Evolutionary conservation across 306 rosid genomes (phyloP).

Genomic region (Inga leiocalycina): DNA sequence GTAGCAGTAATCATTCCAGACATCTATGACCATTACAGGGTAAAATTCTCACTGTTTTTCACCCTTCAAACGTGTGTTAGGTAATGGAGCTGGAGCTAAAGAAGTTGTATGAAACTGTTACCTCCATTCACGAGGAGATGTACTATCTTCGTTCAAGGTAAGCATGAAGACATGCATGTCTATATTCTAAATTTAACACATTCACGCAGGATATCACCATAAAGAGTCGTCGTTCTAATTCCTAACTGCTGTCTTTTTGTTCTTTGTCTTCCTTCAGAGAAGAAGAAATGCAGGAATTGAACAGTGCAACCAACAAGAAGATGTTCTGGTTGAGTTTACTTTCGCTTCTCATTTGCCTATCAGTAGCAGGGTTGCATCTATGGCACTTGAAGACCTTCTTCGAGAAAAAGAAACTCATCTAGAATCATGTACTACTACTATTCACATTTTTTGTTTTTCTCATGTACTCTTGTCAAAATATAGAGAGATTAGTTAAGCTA

Average conservation of each 20-base stretch:
- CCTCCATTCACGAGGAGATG: conserved; percentile 89
- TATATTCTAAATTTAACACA: background rate
- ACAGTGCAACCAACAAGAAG: conserved; percentile 60
- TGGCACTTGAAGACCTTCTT: conserved; percentile 96
- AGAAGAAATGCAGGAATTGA: conserved; percentile 93
- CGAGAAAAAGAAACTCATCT: conserved; percentile 93
- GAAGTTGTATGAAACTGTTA: conserved; percentile 68
- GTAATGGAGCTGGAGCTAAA: conserved; percentile 83
- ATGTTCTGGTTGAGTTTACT: conserved; percentile 87
- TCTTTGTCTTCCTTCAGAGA: conserved; percentile 55
- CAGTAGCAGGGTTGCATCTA: conserved; percentile 79
- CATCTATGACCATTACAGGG: background rate
- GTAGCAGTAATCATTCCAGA: conserved; percentile 7
- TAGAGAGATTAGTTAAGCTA: background rate
- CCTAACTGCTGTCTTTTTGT: background rate
- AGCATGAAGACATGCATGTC: conserved; percentile 10
- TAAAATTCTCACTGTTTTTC: conserved; percentile 1
- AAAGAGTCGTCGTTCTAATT: background rate
- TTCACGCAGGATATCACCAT: background rate
- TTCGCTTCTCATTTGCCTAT: conserved; percentile 70
- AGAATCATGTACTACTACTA: conserved; percentile 30
- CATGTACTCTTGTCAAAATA: conserved; percentile 25
- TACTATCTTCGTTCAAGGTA: conserved; percentile 81
- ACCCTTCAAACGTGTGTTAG: conserved; percentile 42
- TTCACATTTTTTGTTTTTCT: background rate